Conservation (phyloP, 495 filamentous ascomycete species). For the Penicillium nucicola region DNA sequence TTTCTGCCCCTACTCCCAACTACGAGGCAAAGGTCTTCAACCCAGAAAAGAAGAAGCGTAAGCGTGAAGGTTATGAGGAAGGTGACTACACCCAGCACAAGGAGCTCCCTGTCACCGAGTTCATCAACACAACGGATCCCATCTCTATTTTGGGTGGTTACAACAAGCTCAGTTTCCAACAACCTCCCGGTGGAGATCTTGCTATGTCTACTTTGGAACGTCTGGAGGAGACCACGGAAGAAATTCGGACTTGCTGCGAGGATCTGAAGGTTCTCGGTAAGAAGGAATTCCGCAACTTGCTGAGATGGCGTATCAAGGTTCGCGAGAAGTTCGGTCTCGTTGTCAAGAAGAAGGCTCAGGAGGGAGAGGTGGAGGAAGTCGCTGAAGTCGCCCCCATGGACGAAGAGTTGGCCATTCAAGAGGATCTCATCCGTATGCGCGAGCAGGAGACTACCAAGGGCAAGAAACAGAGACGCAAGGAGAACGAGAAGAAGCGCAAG, state of each 20-base stretch:
- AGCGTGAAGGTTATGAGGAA: conserved; percentile 95
- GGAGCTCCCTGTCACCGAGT: conserved; percentile 81
- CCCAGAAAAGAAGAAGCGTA: conserved; percentile 93
- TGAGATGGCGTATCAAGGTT: conserved; percentile 88
- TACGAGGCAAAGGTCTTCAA: conserved; percentile 98
- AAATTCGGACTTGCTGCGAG: conserved; percentile 78
- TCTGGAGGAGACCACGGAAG: conserved; percentile 88
- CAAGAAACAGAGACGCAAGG: conserved; percentile 75
- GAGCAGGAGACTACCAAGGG: conserved; percentile 70
- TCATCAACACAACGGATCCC: conserved; percentile 91
- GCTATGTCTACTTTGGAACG: conserved; percentile 82
- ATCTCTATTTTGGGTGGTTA: conserved; percentile 90
- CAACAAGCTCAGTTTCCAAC: conserved; percentile 79
- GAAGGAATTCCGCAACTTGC: conserved; percentile 90
- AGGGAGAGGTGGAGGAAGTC: conserved; percentile 65
- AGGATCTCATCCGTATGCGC: conserved; percentile 75
- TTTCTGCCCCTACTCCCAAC: conserved; percentile 85
- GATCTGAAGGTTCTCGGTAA: conserved; percentile 90
- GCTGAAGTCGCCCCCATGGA: conserved; percentile 86
- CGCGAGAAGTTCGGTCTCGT: conserved; percentile 88
- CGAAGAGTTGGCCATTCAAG: conserved; percentile 85
- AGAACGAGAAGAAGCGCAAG: conserved; percentile 86
- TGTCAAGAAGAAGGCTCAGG: conserved; percentile 56
- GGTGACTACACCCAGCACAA: conserved; percentile 92
- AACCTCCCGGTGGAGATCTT: conserved; percentile 74